These are phyloP conservation scores for Cryoendolithus antarcticus DNA, from an alignment of 2,329 filamentous ascomycete species.

Conservation along the genomic window DNA sequence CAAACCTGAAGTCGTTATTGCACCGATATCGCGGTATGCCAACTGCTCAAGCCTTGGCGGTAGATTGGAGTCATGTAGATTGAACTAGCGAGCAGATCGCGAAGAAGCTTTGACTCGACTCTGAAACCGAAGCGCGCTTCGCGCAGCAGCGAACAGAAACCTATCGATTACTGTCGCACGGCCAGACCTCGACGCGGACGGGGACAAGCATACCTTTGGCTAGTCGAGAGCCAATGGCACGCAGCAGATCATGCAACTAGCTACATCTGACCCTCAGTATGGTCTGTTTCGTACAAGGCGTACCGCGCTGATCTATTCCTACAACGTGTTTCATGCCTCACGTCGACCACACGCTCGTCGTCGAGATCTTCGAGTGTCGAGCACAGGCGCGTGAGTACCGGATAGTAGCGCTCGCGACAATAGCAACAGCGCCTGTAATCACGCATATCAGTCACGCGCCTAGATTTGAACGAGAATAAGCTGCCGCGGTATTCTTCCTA, in stretches of 20 bases:
- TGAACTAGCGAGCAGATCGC: too few relatives aligned
- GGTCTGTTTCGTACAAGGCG: too few relatives aligned
- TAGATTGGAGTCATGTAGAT: too few relatives aligned
- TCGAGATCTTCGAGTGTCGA: slow-evolving; percentile 1
- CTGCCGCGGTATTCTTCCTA: slow-evolving; percentile 2
- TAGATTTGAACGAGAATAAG: background rate
- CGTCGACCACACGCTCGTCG: slow-evolving; percentile 5
- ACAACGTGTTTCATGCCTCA: slow-evolving; percentile 10
- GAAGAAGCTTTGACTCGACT: too few relatives aligned
- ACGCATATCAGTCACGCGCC: background rate
- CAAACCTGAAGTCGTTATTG: background rate
- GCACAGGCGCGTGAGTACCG: slow-evolving; percentile 13
- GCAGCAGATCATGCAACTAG: background rate
- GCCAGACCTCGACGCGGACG: background rate
- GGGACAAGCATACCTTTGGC: background rate
- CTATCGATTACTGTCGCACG: background rate
- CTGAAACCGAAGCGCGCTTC: background rate
- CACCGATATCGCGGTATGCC: background rate
- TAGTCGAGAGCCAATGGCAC: background rate
- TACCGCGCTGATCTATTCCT: background rate
- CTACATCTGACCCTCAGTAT: background rate
- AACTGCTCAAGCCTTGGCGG: background rate
- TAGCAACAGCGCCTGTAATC: slow-evolving; percentile 10
- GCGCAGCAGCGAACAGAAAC: background rate
- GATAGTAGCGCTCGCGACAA: slow-evolving; percentile 14